phyloP scores from a whole-genome alignment of 176 grass and related monocot species.

The Alloteropsis semialata region DNA sequence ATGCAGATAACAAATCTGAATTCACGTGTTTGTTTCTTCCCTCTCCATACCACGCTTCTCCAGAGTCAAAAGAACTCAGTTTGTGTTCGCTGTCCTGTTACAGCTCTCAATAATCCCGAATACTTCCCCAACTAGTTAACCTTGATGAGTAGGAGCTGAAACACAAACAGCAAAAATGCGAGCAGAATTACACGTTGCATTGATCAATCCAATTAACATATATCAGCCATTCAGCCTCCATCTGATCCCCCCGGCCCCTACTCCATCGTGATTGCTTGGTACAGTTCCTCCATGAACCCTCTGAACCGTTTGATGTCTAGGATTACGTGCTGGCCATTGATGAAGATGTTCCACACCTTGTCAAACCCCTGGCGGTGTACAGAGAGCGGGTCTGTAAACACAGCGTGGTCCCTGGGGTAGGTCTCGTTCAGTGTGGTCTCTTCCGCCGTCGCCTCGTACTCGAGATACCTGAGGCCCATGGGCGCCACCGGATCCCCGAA shows the following conservation, averaged over 20 bases:
- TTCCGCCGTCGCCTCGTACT: conserved; percentile 56
- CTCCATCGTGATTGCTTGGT: conserved; percentile 17
- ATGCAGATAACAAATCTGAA: no score
- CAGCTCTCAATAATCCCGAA: no score
- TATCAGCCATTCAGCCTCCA: not conserved
- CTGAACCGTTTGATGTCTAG: conserved; percentile 51
- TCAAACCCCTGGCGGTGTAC: conserved; percentile 37
- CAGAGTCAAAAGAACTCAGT: no score
- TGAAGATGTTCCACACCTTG: conserved; percentile 28
- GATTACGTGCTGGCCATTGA: conserved; percentile 55
- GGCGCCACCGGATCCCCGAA: conserved; percentile 43
- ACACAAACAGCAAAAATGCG: not conserved
- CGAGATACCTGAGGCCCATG: conserved; percentile 66
- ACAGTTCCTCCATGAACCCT: conserved; percentile 30
- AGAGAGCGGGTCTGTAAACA: conserved; percentile 54
- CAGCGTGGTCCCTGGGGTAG: conserved; percentile 47
- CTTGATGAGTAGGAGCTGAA: not conserved
- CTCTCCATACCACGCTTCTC: no score
- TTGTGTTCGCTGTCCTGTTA: no score
- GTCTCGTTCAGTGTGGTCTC: conserved; percentile 63
- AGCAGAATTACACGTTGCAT: not conserved
- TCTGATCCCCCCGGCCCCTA: not conserved
- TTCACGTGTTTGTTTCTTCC: no score
- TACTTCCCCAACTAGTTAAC: no score
- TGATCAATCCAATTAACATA: not conserved